These are phyloP conservation scores for Datura wrightii DNA, from an alignment of 257 asterid genomes.

Conservation along the genomic window DNA sequence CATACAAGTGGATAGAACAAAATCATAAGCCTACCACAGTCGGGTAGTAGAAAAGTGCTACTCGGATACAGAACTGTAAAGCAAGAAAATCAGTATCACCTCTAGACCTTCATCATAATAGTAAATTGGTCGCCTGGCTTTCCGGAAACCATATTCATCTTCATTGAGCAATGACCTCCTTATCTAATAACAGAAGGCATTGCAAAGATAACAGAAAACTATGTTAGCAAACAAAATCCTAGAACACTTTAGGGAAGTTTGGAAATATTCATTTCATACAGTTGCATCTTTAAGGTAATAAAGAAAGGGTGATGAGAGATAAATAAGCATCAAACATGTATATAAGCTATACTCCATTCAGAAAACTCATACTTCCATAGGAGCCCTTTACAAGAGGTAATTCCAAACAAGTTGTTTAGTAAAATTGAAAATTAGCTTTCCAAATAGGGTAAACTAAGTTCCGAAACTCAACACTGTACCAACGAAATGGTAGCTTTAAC, in stretches of 20 bases:
- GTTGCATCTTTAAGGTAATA: background rate
- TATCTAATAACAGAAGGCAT: constrained; percentile 52
- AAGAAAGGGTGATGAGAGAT: background rate
- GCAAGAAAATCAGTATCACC: constrained; percentile 43
- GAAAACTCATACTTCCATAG: background rate
- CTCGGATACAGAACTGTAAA: background rate
- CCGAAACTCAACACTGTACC: background rate
- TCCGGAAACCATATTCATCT: constrained; percentile 79
- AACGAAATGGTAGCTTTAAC: constrained; percentile 18
- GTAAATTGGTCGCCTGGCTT: constrained; percentile 75
- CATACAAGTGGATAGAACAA: constrained; percentile 31
- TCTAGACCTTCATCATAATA: constrained; percentile 75
- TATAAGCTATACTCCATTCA: background rate
- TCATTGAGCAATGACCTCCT: constrained; percentile 78
- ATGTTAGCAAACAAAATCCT: constrained; percentile 21
- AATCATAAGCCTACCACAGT: background rate
- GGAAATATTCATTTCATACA: background rate
- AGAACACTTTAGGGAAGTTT: background rate
- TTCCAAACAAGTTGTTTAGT: background rate
- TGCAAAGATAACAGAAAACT: constrained; percentile 20
- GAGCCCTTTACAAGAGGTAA: background rate
- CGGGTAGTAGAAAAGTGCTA: background rate
- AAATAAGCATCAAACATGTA: background rate
- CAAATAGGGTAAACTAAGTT: background rate
- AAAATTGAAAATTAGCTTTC: background rate